phyloP scores from a whole-genome alignment of 306 rosid species.

The Hippophae tibetana region DNA sequence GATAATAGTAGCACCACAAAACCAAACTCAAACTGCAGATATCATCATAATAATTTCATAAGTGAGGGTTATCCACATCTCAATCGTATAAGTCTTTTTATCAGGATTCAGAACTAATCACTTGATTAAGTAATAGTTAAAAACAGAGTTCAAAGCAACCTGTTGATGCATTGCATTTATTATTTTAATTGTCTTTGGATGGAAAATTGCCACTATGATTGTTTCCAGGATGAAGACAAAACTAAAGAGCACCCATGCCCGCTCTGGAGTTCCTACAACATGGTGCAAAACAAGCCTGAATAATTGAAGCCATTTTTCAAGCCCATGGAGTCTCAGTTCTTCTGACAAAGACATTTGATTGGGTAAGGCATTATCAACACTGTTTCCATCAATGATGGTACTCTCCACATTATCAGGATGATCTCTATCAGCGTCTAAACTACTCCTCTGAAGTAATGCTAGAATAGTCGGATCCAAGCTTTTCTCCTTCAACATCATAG shows the following conservation, averaged over 20 bases:
- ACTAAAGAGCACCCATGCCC: slow-evolving; percentile 97
- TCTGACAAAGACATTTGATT: slow-evolving; percentile 93
- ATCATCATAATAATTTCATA: slow-evolving; percentile 17
- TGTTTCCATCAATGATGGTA: slow-evolving; percentile 49
- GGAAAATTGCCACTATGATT: slow-evolving; percentile 62
- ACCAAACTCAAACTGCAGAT: slow-evolving; percentile 91
- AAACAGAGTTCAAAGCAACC: slow-evolving; percentile 35
- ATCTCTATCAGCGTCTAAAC: slow-evolving; percentile 98
- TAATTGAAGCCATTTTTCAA: slow-evolving; percentile 94
- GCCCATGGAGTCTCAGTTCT: slow-evolving; percentile 90
- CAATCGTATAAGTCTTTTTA: background rate
- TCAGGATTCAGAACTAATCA: slow-evolving; percentile 1
- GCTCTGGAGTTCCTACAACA: slow-evolving; percentile 83
- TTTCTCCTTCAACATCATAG: slow-evolving; percentile 97
- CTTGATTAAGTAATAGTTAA: slow-evolving; percentile 12
- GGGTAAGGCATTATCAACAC: slow-evolving; percentile 78
- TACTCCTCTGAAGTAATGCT: slow-evolving; percentile 90
- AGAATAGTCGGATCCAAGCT: slow-evolving; percentile 94
- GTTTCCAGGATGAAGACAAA: slow-evolving; percentile 85
- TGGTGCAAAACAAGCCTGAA: slow-evolving; percentile 81
- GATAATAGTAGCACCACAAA: slow-evolving; percentile 79
- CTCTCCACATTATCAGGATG: slow-evolving; percentile 80
- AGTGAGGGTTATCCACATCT: slow-evolving; percentile 4
- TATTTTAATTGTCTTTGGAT: slow-evolving; percentile 79
- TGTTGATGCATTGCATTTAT: slow-evolving; percentile 82